A percentile compares a stretch with the other conserved stretches of the same genome.
phyloP scores from a whole-genome alignment of 2,329 filamentous ascomycete genomes.

The Alternaria sp. region DNA sequence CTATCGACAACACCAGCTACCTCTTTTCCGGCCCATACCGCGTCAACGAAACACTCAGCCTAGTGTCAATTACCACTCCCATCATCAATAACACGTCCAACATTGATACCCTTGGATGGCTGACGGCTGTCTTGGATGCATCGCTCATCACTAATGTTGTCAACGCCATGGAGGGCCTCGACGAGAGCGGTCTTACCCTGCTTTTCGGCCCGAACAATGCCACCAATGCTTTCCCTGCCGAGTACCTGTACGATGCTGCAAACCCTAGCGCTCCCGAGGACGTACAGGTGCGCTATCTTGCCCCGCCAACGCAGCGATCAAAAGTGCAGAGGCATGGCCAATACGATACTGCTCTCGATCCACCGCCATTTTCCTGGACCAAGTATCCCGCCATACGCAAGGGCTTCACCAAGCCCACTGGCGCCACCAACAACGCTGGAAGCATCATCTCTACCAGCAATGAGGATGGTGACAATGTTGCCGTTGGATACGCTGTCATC shows the following conservation, averaged over 20 bases:
- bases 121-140: slow-evolving; percentile 80
- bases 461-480: slow-evolving; percentile 73
- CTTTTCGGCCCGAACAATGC: slow-evolving; percentile 72
- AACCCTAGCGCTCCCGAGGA: slow-evolving; percentile 31
- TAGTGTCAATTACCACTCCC: slow-evolving; percentile 83
- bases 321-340: slow-evolving; percentile 36
- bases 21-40: slow-evolving; percentile 80
- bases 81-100: slow-evolving; percentile 72
- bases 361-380: slow-evolving; percentile 63
- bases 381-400: slow-evolving; percentile 69
- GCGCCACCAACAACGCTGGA: slow-evolving; percentile 71
- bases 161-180: slow-evolving; percentile 73
- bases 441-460: slow-evolving; percentile 74
- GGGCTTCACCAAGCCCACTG: slow-evolving; percentile 62
- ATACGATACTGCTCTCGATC: slow-evolving; percentile 33
- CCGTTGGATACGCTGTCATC: slow-evolving; percentile 80
- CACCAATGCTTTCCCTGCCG: slow-evolving; percentile 64
- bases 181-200: slow-evolving; percentile 72
- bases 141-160: slow-evolving; percentile 69
- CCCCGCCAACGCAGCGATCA: slow-evolving; percentile 42
- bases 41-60: slow-evolving; percentile 75
- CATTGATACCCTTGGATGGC: slow-evolving; percentile 77
- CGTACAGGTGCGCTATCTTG: slow-evolving; percentile 41
- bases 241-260: slow-evolving; percentile 41
- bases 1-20: slow-evolving; percentile 59